Conservation (phyloP, 2,329 filamentous ascomycete genomes). For the Fusarium sp. region DNA sequence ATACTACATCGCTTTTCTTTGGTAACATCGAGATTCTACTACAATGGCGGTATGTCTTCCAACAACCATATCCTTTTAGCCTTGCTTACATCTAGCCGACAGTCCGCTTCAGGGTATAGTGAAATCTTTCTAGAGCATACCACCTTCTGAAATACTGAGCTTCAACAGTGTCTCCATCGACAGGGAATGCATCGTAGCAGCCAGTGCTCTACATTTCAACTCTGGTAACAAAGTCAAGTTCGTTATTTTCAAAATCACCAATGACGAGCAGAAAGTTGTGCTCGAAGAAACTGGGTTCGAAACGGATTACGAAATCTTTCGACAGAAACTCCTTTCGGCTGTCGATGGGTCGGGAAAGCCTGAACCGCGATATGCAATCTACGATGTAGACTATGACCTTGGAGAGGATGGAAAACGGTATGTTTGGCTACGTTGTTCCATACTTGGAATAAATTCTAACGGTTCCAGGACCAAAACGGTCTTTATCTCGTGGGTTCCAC, state of each 20-base stretch:
- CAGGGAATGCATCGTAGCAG: conserved; percentile 26
- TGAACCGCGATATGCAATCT: conserved; percentile 32
- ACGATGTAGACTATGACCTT: conserved; percentile 36
- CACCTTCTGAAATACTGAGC: neutral
- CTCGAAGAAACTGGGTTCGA: conserved; percentile 26
- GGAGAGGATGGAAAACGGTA: conserved; percentile 35
- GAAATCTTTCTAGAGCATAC: neutral
- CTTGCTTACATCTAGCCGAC: neutral
- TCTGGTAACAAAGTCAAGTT: conserved; percentile 26
- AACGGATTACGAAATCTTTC: conserved; percentile 28
- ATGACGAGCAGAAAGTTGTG: conserved; percentile 21
- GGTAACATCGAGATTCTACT: neutral
- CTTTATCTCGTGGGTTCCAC: conserved; percentile 38
- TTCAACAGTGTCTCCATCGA: conserved; percentile 22
- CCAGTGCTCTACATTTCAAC: conserved; percentile 14
- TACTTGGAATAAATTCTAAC: neutral
- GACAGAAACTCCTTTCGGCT: conserved; percentile 19
- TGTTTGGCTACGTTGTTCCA: rapidly evolving
- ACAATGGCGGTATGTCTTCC: conserved; percentile 8
- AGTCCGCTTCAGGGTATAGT: conserved; percentile 23
- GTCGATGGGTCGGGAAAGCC: conserved; percentile 17
- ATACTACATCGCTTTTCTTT: neutral
- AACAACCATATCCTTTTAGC: rapidly evolving
- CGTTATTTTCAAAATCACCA: conserved; percentile 33
- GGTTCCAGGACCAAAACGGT: conserved; percentile 23